A percentile compares a stretch with the other conserved stretches of the same genome.
Evolutionary conservation across 2,329 filamentous ascomycete genomes (phyloP).

Genomic region (Colletotrichum gloeosporioides): DNA sequence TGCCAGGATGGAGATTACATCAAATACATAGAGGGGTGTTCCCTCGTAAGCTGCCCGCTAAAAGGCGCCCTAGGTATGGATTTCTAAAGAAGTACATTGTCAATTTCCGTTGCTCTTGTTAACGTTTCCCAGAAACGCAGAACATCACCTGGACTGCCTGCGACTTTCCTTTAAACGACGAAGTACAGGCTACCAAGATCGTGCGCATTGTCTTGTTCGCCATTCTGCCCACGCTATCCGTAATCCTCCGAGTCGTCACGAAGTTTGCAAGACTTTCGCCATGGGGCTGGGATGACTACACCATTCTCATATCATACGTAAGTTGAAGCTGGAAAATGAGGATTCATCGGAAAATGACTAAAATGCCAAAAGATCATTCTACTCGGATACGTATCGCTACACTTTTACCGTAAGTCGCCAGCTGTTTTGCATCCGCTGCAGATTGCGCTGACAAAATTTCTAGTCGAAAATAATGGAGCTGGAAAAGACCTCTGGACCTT

Average conservation of each 20-base stretch:
- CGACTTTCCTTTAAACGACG: not conserved
- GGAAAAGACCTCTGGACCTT: constrained; percentile 14
- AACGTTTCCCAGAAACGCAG: not conserved
- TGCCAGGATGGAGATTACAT: not conserved
- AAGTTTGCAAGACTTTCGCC: not conserved
- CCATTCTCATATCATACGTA: constrained; percentile 2
- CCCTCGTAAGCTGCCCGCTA: not conserved
- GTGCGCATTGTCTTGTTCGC: not conserved
- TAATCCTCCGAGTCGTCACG: not conserved
- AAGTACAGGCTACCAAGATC: not conserved
- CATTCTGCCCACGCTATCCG: not conserved
- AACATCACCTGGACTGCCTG: constrained; percentile 11
- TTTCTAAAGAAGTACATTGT: not conserved
- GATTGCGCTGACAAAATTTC: no score
- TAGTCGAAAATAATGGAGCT: constrained; percentile 6
- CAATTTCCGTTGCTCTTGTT: not conserved
- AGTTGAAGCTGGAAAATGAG: not conserved
- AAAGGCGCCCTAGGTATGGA: not conserved
- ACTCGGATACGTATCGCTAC: not conserved
- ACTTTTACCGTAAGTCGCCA: not conserved
- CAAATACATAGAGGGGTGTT: not conserved
- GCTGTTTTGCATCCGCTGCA: not conserved
- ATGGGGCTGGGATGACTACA: constrained; percentile 3
- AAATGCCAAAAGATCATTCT: not conserved
- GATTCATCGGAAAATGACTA: not conserved